Evolutionary conservation across 371 early-diverging fungal genomes (phyloP).

Genomic region (Rhizopus microsporus): DNA sequence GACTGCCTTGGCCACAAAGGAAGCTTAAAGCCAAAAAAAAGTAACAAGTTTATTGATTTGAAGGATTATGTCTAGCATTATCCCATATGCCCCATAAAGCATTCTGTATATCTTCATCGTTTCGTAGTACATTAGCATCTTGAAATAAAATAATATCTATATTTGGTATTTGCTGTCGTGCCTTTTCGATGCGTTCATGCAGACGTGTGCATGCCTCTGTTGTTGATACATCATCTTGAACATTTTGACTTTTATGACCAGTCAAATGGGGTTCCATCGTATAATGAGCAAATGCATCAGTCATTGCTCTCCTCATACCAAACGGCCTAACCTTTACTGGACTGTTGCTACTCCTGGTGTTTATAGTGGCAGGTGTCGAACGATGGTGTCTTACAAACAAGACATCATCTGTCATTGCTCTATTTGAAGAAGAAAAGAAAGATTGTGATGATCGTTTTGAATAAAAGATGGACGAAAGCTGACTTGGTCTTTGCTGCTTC

Average conservation of each 20-base stretch:
- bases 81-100: slow-evolving; percentile 41
- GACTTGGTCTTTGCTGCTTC: neutral
- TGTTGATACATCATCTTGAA: slow-evolving; percentile 9
- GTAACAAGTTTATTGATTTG: neutral
- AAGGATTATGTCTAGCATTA: slow-evolving; percentile 2
- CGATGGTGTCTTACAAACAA: neutral
- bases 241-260: slow-evolving; percentile 7
- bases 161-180: slow-evolving; percentile 19
- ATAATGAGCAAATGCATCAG: slow-evolving; percentile 17
- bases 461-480: slow-evolving; percentile 6
- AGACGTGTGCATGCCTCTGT: slow-evolving; percentile 20
- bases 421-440: neutral
- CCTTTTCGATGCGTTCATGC: slow-evolving; percentile 29
- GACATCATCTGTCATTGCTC: neutral
- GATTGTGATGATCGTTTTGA: slow-evolving; percentile 13
- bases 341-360: slow-evolving; percentile 7
- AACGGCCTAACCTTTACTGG: neutral
- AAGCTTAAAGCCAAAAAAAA: slow-evolving; percentile 2
- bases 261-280: slow-evolving; percentile 25
- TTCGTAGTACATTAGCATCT: slow-evolving; percentile 25
- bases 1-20: slow-evolving; percentile 22
- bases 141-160: slow-evolving; percentile 38
- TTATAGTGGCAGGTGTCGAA: neutral
- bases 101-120: slow-evolving; percentile 29
- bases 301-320: slow-evolving; percentile 19